phyloP scores from a whole-genome alignment of 108 stramenopile species.

The Bacterosira constricta region DNA sequence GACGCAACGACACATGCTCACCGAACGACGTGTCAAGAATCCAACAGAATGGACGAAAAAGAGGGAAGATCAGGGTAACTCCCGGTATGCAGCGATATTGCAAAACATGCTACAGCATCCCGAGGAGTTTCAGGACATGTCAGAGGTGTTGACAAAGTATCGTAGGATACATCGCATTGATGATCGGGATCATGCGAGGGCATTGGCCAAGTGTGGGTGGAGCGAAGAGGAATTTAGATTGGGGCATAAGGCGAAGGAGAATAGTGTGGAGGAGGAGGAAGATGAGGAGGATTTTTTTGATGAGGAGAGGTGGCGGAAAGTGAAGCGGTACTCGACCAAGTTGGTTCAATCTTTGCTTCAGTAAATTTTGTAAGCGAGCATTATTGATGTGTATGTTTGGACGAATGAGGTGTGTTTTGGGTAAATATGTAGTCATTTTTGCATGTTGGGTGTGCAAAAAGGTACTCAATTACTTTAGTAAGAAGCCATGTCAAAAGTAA shows the following conservation, averaged over 20 bases:
- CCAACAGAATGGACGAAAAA: constrained; percentile 70
- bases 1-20: constrained; percentile 64
- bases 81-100: constrained; percentile 76
- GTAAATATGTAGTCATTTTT: too few species aligned
- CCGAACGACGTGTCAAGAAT: constrained; percentile 57
- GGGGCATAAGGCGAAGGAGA: constrained; percentile 44
- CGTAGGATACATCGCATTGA: constrained; percentile 82
- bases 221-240: constrained; percentile 70
- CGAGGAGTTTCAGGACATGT: constrained; percentile 52
- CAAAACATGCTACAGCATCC: constrained; percentile 67
- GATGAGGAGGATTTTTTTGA: constrained; percentile 12
- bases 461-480: too few species aligned
- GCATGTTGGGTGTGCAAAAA: too few species aligned
- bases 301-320: neutral
- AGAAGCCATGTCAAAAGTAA: too few species aligned
- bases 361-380: too few species aligned
- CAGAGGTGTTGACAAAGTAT: constrained; percentile 67
- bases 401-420: too few species aligned
- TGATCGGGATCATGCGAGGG: constrained; percentile 58
- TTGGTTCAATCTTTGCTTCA: neutral
- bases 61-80: constrained; percentile 74
- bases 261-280: constrained; percentile 3
- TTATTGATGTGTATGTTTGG: too few species aligned
- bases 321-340: neutral
- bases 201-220: constrained; percentile 69